Base-by-base conservation (phyloP, 2,329 filamentous ascomycete species). In the Fusarium sterilihyphosum region DNA sequence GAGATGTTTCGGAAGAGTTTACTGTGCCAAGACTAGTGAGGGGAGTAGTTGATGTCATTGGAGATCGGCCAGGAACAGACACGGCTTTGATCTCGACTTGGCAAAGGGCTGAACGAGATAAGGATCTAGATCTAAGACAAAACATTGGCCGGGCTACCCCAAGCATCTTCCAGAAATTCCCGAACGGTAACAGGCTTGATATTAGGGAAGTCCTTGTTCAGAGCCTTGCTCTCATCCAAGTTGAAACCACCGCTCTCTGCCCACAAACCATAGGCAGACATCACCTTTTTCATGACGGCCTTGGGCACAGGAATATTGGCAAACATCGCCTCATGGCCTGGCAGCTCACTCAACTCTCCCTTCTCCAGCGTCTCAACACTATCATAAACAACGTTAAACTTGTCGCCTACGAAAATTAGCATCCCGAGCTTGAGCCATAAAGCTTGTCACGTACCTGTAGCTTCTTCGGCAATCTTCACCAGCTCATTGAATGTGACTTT, bases 401-500 rank as follows among this genome's bases (percentile, higher is more conserved):
- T 60, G 2, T 53, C 41, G 2, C 52, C 65, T 70, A 5, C 8
- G 2, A 6, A 18, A 11, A 2, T 63, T 1, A 68, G 52, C 22
- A 47, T 29, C 3, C 3, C 3, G 0, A 20, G 3, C 6, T 41
- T 14, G 4, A 6, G 2, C 8, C 8, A 4, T 0, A 8, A 40
- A 7, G 1, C 4, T 4, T 3, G 4, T 5, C 6, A 18, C 65
- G 2, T 62, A 67, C 68, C 68, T 33, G 61, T 70, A 3, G 26
- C 31, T 18, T 66, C 50, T 16, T 71, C 66, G 1, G 40, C 50
- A 44, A 61, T n/a, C 31, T 61, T 49, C 0, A 71, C 24, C n/a
- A 71, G 5, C 10, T 71, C 49, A 1, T 71, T 66, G 17, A 53
- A 57, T 2, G 61, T 64, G 1, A 66, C 56, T 59, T 65, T 70